Evolutionary conservation across 106 monocot species (phyloP).

Genomic region (Dioscorea alata): DNA sequence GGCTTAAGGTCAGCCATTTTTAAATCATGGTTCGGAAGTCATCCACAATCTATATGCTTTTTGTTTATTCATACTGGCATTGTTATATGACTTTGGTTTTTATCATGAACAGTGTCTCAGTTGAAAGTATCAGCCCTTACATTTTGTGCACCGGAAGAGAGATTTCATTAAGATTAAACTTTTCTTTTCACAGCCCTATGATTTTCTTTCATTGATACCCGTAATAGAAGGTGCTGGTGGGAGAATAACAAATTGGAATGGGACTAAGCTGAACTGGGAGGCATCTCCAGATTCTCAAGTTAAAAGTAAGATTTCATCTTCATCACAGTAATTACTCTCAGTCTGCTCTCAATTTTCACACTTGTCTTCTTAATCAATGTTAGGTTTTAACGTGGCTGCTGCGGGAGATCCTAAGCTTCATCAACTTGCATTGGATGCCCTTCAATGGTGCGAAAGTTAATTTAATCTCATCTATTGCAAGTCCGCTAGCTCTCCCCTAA

Average conservation of each 20-base stretch:
- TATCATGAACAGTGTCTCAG: too few species aligned
- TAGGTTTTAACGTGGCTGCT: slow-evolving; percentile 90
- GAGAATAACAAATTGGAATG: slow-evolving; percentile 91
- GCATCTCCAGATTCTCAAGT: slow-evolving; percentile 45
- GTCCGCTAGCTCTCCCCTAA: too few species aligned
- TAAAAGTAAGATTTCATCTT: slow-evolving; percentile 34
- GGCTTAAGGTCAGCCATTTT: slow-evolving; percentile 56
- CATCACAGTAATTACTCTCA: neutral
- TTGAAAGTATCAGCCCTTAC: too few species aligned
- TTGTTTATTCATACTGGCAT: too few species aligned
- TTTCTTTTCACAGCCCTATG: slow-evolving; percentile 80
- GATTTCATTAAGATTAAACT: too few species aligned
- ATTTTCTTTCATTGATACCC: slow-evolving; percentile 85
- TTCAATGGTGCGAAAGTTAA: slow-evolving; percentile 44
- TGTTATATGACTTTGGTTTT: too few species aligned
- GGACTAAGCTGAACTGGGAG: slow-evolving; percentile 67
- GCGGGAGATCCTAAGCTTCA: slow-evolving; percentile 80
- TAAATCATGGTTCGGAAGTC: too few species aligned
- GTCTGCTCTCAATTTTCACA: neutral
- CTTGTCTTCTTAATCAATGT: neutral
- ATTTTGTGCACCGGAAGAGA: too few species aligned
- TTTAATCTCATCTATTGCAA: neutral
- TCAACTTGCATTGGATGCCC: slow-evolving; percentile 47
- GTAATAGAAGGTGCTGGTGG: slow-evolving; percentile 98
- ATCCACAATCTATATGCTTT: too few species aligned